Conservation (phyloP, 805 yeast genomes). For the Vanderwaltozyma yarrowii region DNA sequence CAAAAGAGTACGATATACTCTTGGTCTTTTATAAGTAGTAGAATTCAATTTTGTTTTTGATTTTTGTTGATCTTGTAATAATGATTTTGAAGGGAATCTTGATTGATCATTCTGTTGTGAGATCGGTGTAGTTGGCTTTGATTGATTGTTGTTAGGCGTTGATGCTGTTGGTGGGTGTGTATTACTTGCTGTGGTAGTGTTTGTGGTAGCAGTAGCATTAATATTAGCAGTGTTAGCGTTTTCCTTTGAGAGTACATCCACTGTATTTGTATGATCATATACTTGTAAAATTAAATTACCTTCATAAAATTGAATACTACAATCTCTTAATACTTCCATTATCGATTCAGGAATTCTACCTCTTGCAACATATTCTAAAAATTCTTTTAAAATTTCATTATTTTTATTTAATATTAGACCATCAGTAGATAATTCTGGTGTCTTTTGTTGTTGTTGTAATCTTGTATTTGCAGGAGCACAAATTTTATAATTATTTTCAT, state of each 20-base stretch:
- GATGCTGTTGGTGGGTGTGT: neutral
- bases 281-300: slow-evolving; percentile 82
- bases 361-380: slow-evolving; percentile 64
- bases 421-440: slow-evolving; percentile 35
- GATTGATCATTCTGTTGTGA: no score
- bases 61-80: neutral
- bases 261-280: slow-evolving; percentile 65
- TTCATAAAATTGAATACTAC: slow-evolving; percentile 75
- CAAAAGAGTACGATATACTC: slow-evolving; percentile 65
- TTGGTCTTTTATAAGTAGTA: slow-evolving; percentile 39
- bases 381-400: slow-evolving; percentile 68
- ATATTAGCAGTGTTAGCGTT: no score
- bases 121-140: neutral
- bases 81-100: no score
- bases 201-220: no score
- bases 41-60: neutral
- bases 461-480: slow-evolving; percentile 51
- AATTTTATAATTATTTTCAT: slow-evolving; percentile 83
- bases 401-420: slow-evolving; percentile 67
- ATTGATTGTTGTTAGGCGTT: neutral
- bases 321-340: slow-evolving; percentile 81
- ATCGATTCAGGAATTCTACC: slow-evolving; percentile 85
- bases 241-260: slow-evolving; percentile 19
- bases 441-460: slow-evolving; percentile 29
- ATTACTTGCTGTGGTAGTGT: no score